Percentiles rank a stretch among this genome's conserved stretches.
These are phyloP conservation scores for Xylariaceae sp. DNA, from an alignment of 2,329 filamentous ascomycete genomes.

Conservation along the genomic window DNA sequence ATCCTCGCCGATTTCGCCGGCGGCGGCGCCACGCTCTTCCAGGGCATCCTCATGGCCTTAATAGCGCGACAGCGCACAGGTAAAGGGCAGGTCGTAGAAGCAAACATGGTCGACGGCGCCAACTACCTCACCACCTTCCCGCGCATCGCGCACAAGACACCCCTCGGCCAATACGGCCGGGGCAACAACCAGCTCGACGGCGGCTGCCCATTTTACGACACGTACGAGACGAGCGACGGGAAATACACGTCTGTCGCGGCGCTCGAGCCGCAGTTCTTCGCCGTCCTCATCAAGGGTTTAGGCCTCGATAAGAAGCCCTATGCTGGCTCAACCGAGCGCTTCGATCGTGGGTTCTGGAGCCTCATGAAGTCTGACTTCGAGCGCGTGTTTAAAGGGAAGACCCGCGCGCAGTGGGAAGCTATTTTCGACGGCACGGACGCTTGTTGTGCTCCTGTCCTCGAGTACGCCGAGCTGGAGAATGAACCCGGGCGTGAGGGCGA, in stretches of 20 bases:
- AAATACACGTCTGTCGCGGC: slow-evolving; percentile 85
- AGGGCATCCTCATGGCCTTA: slow-evolving; percentile 78
- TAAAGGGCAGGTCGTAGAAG: slow-evolving; percentile 82
- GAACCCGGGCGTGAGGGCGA: slow-evolving; percentile 53
- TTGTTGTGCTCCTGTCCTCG: slow-evolving; percentile 84
- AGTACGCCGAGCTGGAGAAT: slow-evolving; percentile 47
- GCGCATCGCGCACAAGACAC: slow-evolving; percentile 60
- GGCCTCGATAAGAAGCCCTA: slow-evolving; percentile 50
- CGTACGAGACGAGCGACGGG: slow-evolving; percentile 78
- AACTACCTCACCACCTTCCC: slow-evolving; percentile 77
- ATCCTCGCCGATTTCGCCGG: slow-evolving; percentile 89
- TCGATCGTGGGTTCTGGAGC: slow-evolving; percentile 64
- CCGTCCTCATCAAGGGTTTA: slow-evolving; percentile 62
- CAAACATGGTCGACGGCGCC: slow-evolving; percentile 93
- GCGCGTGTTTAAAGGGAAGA: slow-evolving; percentile 62
- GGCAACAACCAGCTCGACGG: slow-evolving; percentile 79
- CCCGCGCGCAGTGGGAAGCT: slow-evolving; percentile 73
- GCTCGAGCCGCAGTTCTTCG: slow-evolving; percentile 83
- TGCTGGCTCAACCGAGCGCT: slow-evolving; percentile 50
- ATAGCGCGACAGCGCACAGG: slow-evolving; percentile 61
- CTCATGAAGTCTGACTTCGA: slow-evolving; percentile 60
- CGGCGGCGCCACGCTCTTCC: slow-evolving; percentile 75
- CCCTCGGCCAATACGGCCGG: slow-evolving; percentile 58
- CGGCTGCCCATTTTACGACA: slow-evolving; percentile 84
- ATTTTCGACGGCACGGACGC: slow-evolving; percentile 90